phyloP scores from a whole-genome alignment of 306 rosid species.

The Cercis canadensis region DNA sequence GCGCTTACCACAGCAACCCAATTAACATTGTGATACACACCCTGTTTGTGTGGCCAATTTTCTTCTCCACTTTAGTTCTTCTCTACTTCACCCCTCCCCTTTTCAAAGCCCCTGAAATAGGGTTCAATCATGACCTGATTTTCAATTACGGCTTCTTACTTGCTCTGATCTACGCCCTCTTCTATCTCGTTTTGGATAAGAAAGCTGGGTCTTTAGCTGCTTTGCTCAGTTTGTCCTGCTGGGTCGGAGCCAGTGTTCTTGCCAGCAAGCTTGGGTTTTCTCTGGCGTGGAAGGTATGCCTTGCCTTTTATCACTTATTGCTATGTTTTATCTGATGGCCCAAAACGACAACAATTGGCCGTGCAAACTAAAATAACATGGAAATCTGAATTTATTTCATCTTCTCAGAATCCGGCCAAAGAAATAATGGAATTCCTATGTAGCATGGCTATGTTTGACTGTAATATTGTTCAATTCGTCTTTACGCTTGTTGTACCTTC shows the following conservation, averaged over 20 bases:
- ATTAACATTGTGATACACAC: conserved; percentile 65
- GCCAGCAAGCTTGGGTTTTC: conserved; percentile 60
- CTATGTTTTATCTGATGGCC: not conserved
- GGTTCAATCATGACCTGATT: conserved; percentile 43
- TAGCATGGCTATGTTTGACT: no score
- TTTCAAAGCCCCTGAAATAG: conserved; percentile 27
- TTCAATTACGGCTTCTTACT: conserved; percentile 67
- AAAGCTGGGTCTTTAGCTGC: conserved; percentile 84
- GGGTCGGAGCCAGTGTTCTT: conserved; percentile 64
- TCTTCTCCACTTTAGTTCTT: conserved; percentile 60
- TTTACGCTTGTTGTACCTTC: no score
- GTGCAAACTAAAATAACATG: no score
- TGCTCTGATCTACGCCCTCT: conserved; percentile 54
- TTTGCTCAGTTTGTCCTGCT: conserved; percentile 60
- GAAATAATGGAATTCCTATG: no score
- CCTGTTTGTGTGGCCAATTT: conserved; percentile 79
- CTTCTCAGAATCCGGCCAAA: no score
- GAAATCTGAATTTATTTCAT: no score
- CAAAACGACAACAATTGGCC: no score
- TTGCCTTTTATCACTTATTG: not conserved
- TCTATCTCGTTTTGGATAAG: conserved; percentile 62
- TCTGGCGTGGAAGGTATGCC: conserved; percentile 72
- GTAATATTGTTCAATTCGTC: no score
- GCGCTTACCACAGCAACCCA: conserved; percentile 86
- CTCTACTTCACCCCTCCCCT: conserved; percentile 73